Evolutionary conservation across 805 yeast genomes (phyloP).

Genomic region (Ogataea pini): DNA sequence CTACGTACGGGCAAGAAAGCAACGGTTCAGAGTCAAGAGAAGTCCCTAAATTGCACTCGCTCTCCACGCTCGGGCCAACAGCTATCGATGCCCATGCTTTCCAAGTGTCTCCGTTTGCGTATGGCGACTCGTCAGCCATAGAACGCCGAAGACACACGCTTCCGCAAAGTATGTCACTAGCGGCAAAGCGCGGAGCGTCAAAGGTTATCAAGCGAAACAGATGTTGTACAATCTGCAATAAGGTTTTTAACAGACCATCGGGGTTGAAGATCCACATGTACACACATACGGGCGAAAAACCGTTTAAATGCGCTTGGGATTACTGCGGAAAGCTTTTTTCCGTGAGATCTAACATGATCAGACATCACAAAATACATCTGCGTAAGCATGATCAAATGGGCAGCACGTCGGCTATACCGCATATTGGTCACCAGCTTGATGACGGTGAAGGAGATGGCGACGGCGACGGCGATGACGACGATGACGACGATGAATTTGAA

Average conservation of each 20-base stretch:
- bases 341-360: slow-evolving; percentile 76
- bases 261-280: slow-evolving; percentile 77
- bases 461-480: slow-evolving; percentile 11
- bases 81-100: slow-evolving; percentile 5
- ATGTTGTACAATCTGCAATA: slow-evolving; percentile 58
- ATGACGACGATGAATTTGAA: background rate
- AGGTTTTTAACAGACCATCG: slow-evolving; percentile 79
- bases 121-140: slow-evolving; percentile 1
- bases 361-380: slow-evolving; percentile 71
- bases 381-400: slow-evolving; percentile 26
- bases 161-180: slow-evolving; percentile 10
- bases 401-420: slow-evolving; percentile 7
- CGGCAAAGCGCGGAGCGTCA: slow-evolving; percentile 1
- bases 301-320: slow-evolving; percentile 60
- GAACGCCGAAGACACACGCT: slow-evolving; percentile 18
- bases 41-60: slow-evolving; percentile 15
- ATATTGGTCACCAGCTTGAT: slow-evolving; percentile 1
- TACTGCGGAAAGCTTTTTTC: slow-evolving; percentile 70
- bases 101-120: slow-evolving; percentile 1
- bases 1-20: background rate
- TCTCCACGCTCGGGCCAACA: slow-evolving; percentile 6
- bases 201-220: slow-evolving; percentile 19
- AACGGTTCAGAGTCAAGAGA: slow-evolving; percentile 4
- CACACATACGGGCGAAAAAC: slow-evolving; percentile 82
- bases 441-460: slow-evolving; percentile 12